Evolutionary conservation across 140 eudicot species (phyloP).

Genomic region (Ambrosia hybrid): DNA sequence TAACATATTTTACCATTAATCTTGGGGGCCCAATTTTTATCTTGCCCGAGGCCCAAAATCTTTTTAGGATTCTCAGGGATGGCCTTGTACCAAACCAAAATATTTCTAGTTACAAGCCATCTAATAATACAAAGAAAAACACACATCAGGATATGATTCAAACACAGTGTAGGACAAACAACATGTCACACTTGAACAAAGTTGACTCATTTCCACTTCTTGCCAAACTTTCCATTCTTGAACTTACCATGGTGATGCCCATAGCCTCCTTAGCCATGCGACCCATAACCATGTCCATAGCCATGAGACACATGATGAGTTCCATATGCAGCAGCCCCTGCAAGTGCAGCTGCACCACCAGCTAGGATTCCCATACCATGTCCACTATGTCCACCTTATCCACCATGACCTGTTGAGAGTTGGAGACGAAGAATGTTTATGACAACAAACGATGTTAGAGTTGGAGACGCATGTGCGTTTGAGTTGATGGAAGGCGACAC

Average conservation of each 20-base stretch:
- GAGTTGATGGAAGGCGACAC: conserved; percentile 42
- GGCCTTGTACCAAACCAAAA: not conserved
- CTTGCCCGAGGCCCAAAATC: no score
- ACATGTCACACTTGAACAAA: not conserved
- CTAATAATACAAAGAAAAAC: conserved; percentile 3
- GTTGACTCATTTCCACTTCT: conserved; percentile 33
- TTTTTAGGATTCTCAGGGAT: no score
- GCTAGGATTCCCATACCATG: conserved; percentile 33
- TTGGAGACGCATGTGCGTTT: conserved; percentile 57
- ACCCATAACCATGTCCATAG: conserved; percentile 25
- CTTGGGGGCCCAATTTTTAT: no score
- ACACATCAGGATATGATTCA: conserved; percentile 7
- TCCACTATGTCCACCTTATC: conserved; percentile 11
- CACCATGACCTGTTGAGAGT: conserved; percentile 28
- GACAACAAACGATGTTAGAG: conserved; percentile 38
- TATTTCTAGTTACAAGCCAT: conserved; percentile 20
- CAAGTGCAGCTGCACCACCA: conserved; percentile 35
- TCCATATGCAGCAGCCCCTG: conserved; percentile 36
- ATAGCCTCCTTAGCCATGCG: conserved; percentile 30
- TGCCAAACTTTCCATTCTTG: conserved; percentile 39
- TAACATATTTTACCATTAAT: no score
- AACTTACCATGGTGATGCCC: conserved; percentile 42
- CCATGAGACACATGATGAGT: conserved; percentile 33
- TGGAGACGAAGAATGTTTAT: conserved; percentile 25
- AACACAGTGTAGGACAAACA: not conserved